These are phyloP conservation scores for Nannizzia gypsea DNA, from an alignment of 2,329 filamentous ascomycete genomes.

Conservation along the genomic window DNA sequence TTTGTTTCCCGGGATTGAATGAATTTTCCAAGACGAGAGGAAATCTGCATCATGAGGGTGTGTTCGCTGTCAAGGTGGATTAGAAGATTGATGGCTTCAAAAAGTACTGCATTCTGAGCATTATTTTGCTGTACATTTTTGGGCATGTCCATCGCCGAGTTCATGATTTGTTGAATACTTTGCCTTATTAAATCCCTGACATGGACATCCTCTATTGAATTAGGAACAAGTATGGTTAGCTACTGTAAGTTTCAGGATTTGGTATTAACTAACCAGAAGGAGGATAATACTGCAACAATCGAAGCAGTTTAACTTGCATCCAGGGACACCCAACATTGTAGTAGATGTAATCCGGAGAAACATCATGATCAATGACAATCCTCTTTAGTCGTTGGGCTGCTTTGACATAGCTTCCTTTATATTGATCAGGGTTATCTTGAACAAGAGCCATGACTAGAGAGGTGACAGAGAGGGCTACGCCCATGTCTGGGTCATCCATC, in stretches of 20 bases:
- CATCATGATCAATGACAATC: conserved; percentile 82
- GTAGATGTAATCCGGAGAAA: conserved; percentile 83
- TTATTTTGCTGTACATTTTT: conserved; percentile 99
- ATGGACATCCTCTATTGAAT: conserved; percentile 68
- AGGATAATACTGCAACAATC: conserved; percentile 88
- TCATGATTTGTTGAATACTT: conserved; percentile 80
- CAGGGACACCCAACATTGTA: conserved; percentile 99
- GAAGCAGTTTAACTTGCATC: conserved; percentile 90
- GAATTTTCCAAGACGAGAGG: conserved; percentile 78
- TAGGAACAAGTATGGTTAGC: background rate
- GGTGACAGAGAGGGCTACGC: conserved; percentile 87
- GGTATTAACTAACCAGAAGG: conserved; percentile 57
- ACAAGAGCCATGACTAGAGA: conserved; percentile 89
- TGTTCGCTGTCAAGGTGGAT: conserved; percentile 96
- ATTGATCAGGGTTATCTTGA: conserved; percentile 88
- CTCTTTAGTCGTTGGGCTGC: conserved; percentile 80
- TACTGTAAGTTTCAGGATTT: background rate
- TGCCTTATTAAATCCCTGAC: conserved; percentile 85
- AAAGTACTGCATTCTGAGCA: conserved; percentile 92
- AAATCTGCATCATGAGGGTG: conserved; percentile 91
- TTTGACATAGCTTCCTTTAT: conserved; percentile 88
- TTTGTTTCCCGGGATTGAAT: conserved; percentile 96
- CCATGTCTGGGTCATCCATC: conserved; percentile 92
- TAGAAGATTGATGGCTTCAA: conserved; percentile 96
- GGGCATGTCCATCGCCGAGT: conserved; percentile 79